These are phyloP conservation scores for Ceratobasidium sp. DNA, from an alignment of 1,284 basidiomycete genomes.

Conservation along the genomic window DNA sequence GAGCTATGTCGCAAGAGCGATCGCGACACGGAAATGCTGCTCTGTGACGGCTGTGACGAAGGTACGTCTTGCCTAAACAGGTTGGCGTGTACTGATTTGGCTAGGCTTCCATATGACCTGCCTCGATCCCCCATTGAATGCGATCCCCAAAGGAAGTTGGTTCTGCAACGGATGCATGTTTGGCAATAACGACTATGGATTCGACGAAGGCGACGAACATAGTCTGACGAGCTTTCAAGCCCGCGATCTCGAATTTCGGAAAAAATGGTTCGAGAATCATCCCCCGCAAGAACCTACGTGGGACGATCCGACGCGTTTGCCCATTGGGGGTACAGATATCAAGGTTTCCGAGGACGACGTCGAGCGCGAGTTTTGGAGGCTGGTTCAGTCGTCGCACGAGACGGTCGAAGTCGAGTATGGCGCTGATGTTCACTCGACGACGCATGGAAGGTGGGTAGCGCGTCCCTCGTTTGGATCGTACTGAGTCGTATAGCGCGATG, in stretches of 20 bases:
- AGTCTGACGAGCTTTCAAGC: constrained; percentile 90
- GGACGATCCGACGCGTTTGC: constrained; percentile 60
- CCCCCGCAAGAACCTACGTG: constrained; percentile 55
- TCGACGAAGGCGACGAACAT: constrained; percentile 98
- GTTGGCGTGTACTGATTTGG: constrained; percentile 41
- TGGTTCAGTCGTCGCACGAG: constrained; percentile 87
- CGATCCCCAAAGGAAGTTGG: constrained; percentile 93
- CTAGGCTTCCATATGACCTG: constrained; percentile 96
- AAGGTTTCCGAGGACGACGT: constrained; percentile 86
- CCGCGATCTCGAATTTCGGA: constrained; percentile 86
- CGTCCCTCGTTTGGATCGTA: neutral
- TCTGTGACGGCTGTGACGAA: constrained; percentile 97
- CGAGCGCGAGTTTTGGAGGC: constrained; percentile 96
- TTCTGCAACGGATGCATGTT: constrained; percentile 94
- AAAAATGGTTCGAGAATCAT: constrained; percentile 86
- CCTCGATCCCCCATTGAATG: constrained; percentile 85
- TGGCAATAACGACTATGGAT: constrained; percentile 97
- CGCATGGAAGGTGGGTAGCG: constrained; percentile 83
- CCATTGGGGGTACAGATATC: constrained; percentile 62
- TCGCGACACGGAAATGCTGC: constrained; percentile 86
- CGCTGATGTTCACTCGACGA: constrained; percentile 97
- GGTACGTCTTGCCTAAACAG: constrained; percentile 62
- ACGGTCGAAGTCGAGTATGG: constrained; percentile 99
- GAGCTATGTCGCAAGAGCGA: constrained; percentile 92
- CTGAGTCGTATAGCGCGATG: constrained; percentile 71